A percentile compares a stretch with the other conserved stretches of the same genome.
These are phyloP conservation scores for Dunaliella sp. DNA, from an alignment of 139 green algal genomes.

Conservation along the genomic window DNA sequence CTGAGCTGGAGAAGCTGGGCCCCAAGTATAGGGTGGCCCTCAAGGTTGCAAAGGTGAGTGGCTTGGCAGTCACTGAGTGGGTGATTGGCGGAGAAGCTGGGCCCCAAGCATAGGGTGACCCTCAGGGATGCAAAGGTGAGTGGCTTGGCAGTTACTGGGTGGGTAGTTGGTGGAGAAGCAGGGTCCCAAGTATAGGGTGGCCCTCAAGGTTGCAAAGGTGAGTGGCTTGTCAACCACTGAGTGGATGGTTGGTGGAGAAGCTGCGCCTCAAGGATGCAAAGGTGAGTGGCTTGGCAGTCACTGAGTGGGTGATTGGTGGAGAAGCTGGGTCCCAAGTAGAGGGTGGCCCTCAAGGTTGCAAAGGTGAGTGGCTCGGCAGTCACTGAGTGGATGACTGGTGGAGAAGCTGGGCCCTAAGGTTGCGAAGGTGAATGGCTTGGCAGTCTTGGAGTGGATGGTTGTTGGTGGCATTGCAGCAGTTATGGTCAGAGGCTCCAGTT, in stretches of 20 bases:
- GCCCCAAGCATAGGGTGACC: conserved; percentile 96
- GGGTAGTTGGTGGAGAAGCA: no score
- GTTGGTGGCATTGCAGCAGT: no score
- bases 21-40: conserved; percentile 98
- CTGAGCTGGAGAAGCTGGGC: conserved; percentile 98
- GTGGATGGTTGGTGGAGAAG: no score
- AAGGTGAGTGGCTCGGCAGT: conserved; percentile 92
- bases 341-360: conserved; percentile 94
- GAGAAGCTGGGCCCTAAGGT: conserved; percentile 98
- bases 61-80: no score
- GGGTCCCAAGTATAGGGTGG: no score
- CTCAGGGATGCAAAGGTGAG: conserved; percentile 92
- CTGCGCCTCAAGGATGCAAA: no score
- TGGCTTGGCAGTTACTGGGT: background rate
- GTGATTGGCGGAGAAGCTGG: conserved; percentile 99
- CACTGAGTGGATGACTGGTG: conserved; percentile 98
- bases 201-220: background rate
- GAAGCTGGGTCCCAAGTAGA: conserved; percentile 97
- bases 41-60: conserved; percentile 86
- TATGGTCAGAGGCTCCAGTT: no score
- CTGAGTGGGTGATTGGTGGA: conserved; percentile 99
- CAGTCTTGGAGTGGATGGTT: conserved; percentile 99
- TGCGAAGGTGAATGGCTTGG: conserved; percentile 83
- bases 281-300: conserved; percentile 69
- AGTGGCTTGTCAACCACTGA: background rate